Conservation (phyloP, 2,329 filamentous ascomycete genomes). For the Pseudogymnoascus sp. region DNA sequence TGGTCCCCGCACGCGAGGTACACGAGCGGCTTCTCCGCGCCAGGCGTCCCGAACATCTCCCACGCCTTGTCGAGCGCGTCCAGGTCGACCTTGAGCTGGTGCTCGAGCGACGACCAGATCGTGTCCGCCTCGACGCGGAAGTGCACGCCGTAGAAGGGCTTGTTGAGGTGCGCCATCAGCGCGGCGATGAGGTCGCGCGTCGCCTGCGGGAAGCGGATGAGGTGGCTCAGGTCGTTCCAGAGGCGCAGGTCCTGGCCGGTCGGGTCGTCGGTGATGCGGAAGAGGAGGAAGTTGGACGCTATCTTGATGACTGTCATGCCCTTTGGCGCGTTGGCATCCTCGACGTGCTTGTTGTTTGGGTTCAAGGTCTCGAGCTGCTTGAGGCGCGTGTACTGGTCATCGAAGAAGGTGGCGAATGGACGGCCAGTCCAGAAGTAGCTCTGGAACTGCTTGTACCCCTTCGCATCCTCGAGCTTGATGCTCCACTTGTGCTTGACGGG, state of each 20-base stretch:
- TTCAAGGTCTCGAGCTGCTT: constrained; percentile 11
- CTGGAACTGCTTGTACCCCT: constrained; percentile 21
- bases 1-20: constrained; percentile 31
- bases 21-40: constrained; percentile 23
- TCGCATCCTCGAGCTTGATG: constrained; percentile 21
- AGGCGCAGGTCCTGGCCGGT: constrained; percentile 27
- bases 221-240: constrained; percentile 29
- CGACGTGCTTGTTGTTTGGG: constrained; percentile 5
- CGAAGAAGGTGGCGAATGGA: constrained; percentile 26
- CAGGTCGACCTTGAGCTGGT: constrained; percentile 29
- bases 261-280: constrained; percentile 31
- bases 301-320: constrained; percentile 28
- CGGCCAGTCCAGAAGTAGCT: constrained; percentile 29
- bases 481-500: constrained; percentile 21
- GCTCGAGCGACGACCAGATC: constrained; percentile 30
- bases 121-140: constrained; percentile 31
- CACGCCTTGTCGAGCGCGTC: constrained; percentile 30
- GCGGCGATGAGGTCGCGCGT: constrained; percentile 20
- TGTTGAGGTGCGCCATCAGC: constrained; percentile 21
- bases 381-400: constrained; percentile 15
- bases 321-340: constrained; percentile 14
- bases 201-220: constrained; percentile 27
- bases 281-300: constrained; percentile 28
- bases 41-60: constrained; percentile 20
- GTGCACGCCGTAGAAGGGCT: constrained; percentile 30